These are phyloP conservation scores for Leishmania lainsoni DNA, from an alignment of 208 protist species.

Conservation along the genomic window DNA sequence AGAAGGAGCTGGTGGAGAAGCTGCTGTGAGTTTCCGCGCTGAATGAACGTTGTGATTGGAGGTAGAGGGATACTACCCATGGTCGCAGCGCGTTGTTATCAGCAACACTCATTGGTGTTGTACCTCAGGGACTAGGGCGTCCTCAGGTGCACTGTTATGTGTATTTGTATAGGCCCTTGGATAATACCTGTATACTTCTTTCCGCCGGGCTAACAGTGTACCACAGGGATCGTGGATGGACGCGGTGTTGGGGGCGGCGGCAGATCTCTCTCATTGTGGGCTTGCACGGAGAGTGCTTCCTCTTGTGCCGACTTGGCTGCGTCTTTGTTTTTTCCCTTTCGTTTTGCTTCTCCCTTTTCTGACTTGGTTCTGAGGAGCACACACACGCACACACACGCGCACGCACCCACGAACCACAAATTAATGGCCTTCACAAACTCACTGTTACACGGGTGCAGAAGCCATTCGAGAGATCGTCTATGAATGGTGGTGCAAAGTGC, in stretches of 20 bases:
- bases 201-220: not conserved
- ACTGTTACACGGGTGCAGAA: not conserved
- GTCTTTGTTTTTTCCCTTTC: not conserved
- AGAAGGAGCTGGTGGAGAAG: conserved; percentile 32
- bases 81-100: not conserved
- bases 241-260: not conserved
- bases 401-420: not conserved
- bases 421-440: not conserved
- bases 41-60: not conserved
- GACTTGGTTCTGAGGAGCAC: not conserved
- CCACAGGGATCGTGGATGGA: not conserved
- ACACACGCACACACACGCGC: not conserved
- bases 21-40: conserved; percentile 15
- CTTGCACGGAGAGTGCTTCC: not conserved
- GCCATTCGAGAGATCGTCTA: not conserved
- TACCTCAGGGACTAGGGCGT: not conserved
- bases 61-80: not conserved
- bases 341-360: too few relatives aligned
- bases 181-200: not conserved
- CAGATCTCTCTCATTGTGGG: not conserved
- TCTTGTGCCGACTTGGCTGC: not conserved
- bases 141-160: not conserved
- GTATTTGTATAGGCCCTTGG: not conserved
- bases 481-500: not conserved
- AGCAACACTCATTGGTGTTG: not conserved